Percentiles rank a stretch among this genome's conserved stretches.
Evolutionary conservation across 176 grass and related monocot species (phyloP).

Genomic region (Tillandsia fasciculata): DNA sequence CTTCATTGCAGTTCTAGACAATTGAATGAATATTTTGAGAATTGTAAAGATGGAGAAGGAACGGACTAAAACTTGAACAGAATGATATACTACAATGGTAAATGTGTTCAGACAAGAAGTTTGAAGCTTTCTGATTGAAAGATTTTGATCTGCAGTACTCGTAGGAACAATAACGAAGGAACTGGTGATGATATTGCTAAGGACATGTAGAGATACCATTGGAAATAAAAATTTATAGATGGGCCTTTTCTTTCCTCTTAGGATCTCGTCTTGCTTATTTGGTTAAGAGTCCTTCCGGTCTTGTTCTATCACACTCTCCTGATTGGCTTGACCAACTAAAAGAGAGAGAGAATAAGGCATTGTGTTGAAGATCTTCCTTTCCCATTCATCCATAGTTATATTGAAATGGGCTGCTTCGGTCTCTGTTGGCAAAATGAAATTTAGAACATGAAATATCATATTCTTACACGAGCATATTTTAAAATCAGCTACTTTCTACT

Average conservation of each 20-base stretch:
- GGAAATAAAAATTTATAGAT: neutral
- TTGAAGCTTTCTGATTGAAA: neutral
- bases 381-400: neutral
- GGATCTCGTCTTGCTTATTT: neutral
- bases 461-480: neutral
- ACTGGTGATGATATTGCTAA: neutral
- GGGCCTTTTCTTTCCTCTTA: neutral
- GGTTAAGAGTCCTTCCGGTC: neutral
- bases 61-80: neutral
- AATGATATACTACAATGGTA: neutral
- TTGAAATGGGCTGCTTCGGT: neutral
- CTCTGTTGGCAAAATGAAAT: neutral
- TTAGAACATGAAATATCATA: neutral
- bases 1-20: too few relatives aligned
- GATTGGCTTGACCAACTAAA: neutral
- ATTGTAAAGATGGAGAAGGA: neutral
- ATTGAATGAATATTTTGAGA: too few relatives aligned
- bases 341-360: neutral
- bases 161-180: neutral
- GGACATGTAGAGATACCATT: neutral
- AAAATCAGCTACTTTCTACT: neutral
- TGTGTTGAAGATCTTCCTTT: neutral
- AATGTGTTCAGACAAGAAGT: conserved; percentile 1
- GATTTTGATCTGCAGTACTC: neutral
- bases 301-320: neutral